Evolutionary conservation across 2,329 filamentous ascomycete genomes (phyloP).

Genomic region (Blumeria graminis): DNA sequence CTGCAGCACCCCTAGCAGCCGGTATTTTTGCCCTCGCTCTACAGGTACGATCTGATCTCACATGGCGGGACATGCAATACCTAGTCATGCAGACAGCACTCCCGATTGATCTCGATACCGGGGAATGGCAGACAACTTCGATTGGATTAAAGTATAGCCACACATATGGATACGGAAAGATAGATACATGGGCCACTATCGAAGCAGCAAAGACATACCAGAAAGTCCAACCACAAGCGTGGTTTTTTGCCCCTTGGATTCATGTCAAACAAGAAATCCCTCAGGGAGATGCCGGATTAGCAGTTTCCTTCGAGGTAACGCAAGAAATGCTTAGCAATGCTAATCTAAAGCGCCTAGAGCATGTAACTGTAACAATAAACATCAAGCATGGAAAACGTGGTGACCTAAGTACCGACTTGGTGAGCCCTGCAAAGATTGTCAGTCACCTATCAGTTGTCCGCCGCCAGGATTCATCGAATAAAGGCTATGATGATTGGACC

Average conservation of each 20-base stretch:
- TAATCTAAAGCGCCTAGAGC: slow-evolving; percentile 71
- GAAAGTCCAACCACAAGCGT: slow-evolving; percentile 81
- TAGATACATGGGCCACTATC: slow-evolving; percentile 69
- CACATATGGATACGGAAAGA: slow-evolving; percentile 84
- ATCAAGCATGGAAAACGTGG: slow-evolving; percentile 67
- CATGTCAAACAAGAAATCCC: slow-evolving; percentile 72
- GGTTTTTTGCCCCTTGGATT: slow-evolving; percentile 84
- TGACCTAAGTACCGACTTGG: slow-evolving; percentile 76
- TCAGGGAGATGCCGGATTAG: slow-evolving; percentile 57
- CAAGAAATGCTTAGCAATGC: slow-evolving; percentile 54
- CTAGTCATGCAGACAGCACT: slow-evolving; percentile 66
- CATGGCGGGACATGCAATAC: slow-evolving; percentile 89
- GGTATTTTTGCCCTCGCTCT: slow-evolving; percentile 80
- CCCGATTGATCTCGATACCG: slow-evolving; percentile 47
- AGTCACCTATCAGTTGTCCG: slow-evolving; percentile 66
- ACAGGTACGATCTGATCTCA: slow-evolving; percentile 61
- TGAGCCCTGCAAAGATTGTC: slow-evolving; percentile 57
- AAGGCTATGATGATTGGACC: slow-evolving; percentile 83
- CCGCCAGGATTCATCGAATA: slow-evolving; percentile 35
- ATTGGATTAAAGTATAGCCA: slow-evolving; percentile 80
- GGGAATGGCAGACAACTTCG: slow-evolving; percentile 59
- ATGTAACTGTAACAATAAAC: slow-evolving; percentile 97
- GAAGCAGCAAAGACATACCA: slow-evolving; percentile 69
- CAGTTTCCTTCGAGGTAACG: slow-evolving; percentile 62
- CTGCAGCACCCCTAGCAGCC: slow-evolving; percentile 76